Conservation (phyloP, 345 rosid species). For the Melaleuca alternifolia region DNA sequence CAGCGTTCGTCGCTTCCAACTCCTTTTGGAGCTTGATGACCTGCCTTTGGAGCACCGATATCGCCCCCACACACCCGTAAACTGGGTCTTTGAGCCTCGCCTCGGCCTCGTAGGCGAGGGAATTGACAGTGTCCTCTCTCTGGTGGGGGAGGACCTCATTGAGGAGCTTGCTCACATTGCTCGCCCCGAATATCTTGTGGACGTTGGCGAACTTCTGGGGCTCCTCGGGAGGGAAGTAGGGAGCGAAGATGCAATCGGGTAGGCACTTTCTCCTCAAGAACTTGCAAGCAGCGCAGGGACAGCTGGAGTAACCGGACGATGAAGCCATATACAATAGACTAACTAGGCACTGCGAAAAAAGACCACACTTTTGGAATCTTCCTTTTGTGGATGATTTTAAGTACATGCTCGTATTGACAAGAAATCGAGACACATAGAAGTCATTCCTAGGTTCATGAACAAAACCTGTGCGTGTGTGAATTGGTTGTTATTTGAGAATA, state of each 20-base stretch:
- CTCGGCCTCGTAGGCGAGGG: slow-evolving; percentile 58
- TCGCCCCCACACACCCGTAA: slow-evolving; percentile 55
- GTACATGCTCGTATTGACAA: too few species aligned
- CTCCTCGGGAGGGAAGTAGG: slow-evolving; percentile 60
- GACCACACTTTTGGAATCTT: neutral
- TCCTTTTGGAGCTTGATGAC: slow-evolving; percentile 44
- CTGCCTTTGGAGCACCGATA: slow-evolving; percentile 47
- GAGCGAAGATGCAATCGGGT: slow-evolving; percentile 48
- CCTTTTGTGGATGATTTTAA: neutral
- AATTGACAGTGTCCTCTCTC: slow-evolving; percentile 51
- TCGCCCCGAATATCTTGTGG: slow-evolving; percentile 56
- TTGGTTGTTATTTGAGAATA: neutral
- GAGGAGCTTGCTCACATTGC: slow-evolving; percentile 51
- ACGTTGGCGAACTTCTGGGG: slow-evolving; percentile 56
- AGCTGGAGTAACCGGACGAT: slow-evolving; percentile 24
- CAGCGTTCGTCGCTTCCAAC: slow-evolving; percentile 41
- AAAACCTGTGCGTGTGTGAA: neutral
- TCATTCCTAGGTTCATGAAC: neutral
- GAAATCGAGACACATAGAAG: neutral
- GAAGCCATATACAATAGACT: neutral
- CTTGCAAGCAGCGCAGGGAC: slow-evolving; percentile 70
- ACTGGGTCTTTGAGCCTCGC: slow-evolving; percentile 51
- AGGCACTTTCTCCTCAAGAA: slow-evolving; percentile 50
- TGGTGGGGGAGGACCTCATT: slow-evolving; percentile 49
- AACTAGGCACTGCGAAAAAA: neutral